Base-by-base conservation (phyloP, 139 green algal species). In the Astrephomene gubernaculifera region DNA sequence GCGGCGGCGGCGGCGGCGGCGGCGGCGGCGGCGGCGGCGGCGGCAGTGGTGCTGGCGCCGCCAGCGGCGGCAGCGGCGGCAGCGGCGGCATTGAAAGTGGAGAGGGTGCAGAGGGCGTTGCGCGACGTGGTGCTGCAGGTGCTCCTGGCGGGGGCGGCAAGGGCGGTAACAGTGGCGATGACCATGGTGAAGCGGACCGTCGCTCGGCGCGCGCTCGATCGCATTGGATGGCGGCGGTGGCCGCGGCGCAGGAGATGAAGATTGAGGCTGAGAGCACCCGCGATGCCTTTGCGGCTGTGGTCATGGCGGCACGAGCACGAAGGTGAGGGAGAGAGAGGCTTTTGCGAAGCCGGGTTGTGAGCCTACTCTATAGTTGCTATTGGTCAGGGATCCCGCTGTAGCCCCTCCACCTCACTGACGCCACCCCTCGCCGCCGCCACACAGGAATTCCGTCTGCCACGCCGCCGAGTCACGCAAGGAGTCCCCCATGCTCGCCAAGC, bases 401-500 rank as follows among this genome's bases (percentile, higher is more conserved):
- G n/a, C n/a, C n/a, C n/a, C n/a, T n/a, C n/a, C n/a, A n/a, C n/a
- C n/a, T n/a, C n/a, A n/a, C n/a, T n/a, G n/a, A n/a, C n/a, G n/a
- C n/a, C n/a, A n/a, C n/a, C n/a, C n/a, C n/a, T n/a, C n/a, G n/a
- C n/a, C n/a, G n/a, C n/a, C n/a, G n/a, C n/a, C n/a, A n/a, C n/a
- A n/a, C n/a, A n/a, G n/a, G n/a, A n/a, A n/a, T n/a, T n/a, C n/a
- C n/a, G n/a, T n/a, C n/a, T n/a, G n/a, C n/a, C n/a, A n/a, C n/a
- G n/a, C n/a, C n/a, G n/a, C n/a, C n/a, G n/a, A n/a, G n/a, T n/a
- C n/a, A n/a, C n/a, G n/a, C n/a, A n/a, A 43, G 6, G 78, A 84
- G 43, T 84, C 78, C 2, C 78, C 78, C 78, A 84, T 84, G 41
- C 63, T 84, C 0, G 78, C 78, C 31, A 84, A 84, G 78, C 78